Base-by-base conservation (phyloP, 2,329 filamentous ascomycete species). In the Sporothrix variecibatus region DNA sequence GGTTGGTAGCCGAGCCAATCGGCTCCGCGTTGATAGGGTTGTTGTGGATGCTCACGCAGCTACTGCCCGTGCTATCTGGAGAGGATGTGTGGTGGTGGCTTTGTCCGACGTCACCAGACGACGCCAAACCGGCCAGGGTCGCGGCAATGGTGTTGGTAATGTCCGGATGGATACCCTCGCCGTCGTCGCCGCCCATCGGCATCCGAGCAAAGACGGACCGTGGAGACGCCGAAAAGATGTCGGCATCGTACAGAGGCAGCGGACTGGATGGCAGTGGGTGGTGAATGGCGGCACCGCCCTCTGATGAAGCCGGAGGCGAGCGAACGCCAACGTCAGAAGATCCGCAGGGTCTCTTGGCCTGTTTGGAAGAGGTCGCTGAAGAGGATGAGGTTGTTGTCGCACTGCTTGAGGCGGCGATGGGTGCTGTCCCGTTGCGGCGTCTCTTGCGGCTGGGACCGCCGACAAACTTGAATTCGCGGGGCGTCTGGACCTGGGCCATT, bases 391-490 rank as follows among this genome's bases (percentile, higher is more conserved):
- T 15, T 8, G 43, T 28, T 3, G 40, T 23, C 3, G 34, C 38
- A 8, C 20, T 4, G 23, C 8, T 26, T 12, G 72, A 62, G 1
- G 72, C 23, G 3, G 53, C 34, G 2, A 8, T 56, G 26, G 43
- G 46, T 12, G 46, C 31, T 38, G 58, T 58, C 17, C 53, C 68
- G 58, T 49, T 73, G 72, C 74, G 72, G 49, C 76, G 76, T 5
- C 77, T 73, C 58, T 79, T 79, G 17, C 77, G 75, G 26, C 78
- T 78, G 11, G 60, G 75, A 11, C 72, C 77, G 23, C 78, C 77
- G 9, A 79, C 78, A 26, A 79, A 79, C 71, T 78, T 77, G 77
- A 78, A 79, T 53, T 78, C 26, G 77, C 80, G 58, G 40, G 69
- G 68, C 1, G 58, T 12, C 28, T 43, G 67, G 58, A 71, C 64